These are phyloP conservation scores for Polyrhizophydium stewartii DNA, from an alignment of 371 early-diverging fungal species.

Conservation along the genomic window DNA sequence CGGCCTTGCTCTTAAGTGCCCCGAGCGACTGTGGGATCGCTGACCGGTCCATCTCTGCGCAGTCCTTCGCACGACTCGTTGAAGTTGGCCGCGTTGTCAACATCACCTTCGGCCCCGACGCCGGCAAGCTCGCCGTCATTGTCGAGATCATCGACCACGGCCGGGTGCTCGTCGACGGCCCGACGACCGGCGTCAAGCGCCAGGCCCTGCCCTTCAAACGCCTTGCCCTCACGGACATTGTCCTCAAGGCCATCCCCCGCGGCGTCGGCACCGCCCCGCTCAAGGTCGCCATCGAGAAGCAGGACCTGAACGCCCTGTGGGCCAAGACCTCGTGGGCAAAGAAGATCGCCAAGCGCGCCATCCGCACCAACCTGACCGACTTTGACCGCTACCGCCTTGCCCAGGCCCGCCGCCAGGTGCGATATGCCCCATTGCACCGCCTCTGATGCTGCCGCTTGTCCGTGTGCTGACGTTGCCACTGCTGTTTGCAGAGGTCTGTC, in stretches of 20 bases:
- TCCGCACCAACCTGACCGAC: constrained; percentile 78
- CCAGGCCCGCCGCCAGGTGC: constrained; percentile 38
- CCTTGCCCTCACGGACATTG: constrained; percentile 82
- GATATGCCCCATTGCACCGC: neutral
- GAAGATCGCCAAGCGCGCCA: constrained; percentile 79
- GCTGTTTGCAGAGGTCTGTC: neutral
- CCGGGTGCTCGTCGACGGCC: constrained; percentile 93
- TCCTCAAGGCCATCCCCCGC: constrained; percentile 82
- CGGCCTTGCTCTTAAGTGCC: no score
- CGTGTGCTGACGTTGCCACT: neutral
- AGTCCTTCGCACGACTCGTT: constrained; percentile 63
- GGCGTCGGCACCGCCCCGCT: constrained; percentile 70
- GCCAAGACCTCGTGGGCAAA: constrained; percentile 88
- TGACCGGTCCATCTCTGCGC: neutral
- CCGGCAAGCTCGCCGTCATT: constrained; percentile 95
- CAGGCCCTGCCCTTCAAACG: constrained; percentile 83
- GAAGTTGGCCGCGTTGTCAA: constrained; percentile 98
- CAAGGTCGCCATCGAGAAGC: constrained; percentile 78
- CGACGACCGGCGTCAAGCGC: constrained; percentile 91
- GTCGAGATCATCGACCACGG: constrained; percentile 98
- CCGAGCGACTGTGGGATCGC: no score
- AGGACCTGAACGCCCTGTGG: constrained; percentile 75
- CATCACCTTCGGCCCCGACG: constrained; percentile 87
- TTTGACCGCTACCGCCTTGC: constrained; percentile 96
- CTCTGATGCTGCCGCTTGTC: neutral